These are phyloP conservation scores for Elongisporangium undulatum DNA, from an alignment of 352 stramenopile genomes.

Conservation along the genomic window DNA sequence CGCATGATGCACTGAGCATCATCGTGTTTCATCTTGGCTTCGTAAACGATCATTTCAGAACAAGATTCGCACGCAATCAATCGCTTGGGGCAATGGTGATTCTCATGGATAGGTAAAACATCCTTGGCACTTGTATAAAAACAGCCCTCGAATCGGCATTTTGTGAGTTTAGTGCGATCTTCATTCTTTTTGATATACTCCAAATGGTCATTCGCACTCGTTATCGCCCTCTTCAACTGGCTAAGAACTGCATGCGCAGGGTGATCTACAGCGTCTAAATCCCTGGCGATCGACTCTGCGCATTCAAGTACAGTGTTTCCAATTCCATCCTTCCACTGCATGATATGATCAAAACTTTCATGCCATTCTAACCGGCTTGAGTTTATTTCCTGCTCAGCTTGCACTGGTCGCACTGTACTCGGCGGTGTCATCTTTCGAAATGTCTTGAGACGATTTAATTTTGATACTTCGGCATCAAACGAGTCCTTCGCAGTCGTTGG, in stretches of 20 bases:
- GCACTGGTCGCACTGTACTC: neutral
- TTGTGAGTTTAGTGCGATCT: constrained; percentile 28
- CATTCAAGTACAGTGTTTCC: constrained; percentile 30
- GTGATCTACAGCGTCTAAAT: neutral
- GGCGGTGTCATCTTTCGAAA: neutral
- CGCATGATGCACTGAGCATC: constrained; percentile 25
- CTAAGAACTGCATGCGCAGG: constrained; percentile 21
- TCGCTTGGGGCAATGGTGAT: constrained; percentile 49
- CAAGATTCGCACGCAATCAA: constrained; percentile 54
- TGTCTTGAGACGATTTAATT: constrained; percentile 13
- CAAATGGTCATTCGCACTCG: constrained; percentile 40
- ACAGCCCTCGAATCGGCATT: constrained; percentile 43
- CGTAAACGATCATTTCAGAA: constrained; percentile 22
- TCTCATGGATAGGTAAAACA: constrained; percentile 50
- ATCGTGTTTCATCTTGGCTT: constrained; percentile 30
- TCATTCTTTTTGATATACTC: constrained; percentile 46
- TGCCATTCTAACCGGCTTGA: constrained; percentile 43
- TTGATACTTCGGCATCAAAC: constrained; percentile 10
- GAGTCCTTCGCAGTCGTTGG: constrained; percentile 13
- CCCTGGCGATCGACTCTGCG: constrained; percentile 11
- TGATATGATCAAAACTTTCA: constrained; percentile 33
- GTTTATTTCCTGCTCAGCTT: neutral
- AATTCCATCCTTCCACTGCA: constrained; percentile 24
- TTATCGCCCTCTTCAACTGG: constrained; percentile 27
- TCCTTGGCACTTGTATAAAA: constrained; percentile 46